phyloP scores from a whole-genome alignment of 305 asterid species.

The Fraxinus latifolia region DNA sequence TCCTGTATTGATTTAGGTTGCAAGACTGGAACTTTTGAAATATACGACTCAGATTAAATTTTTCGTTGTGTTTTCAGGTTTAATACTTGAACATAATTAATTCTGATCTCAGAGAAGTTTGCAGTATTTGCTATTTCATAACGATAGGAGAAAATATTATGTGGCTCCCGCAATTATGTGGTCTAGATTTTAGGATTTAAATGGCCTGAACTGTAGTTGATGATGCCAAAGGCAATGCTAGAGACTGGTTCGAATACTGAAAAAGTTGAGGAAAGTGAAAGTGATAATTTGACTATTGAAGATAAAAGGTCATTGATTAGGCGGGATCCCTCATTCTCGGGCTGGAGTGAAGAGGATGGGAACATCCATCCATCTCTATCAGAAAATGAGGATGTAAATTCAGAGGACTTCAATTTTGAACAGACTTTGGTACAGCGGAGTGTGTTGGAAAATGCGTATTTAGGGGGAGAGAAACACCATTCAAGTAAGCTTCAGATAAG shows the following conservation, averaged over 20 bases:
- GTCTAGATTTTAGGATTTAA: slow-evolving; percentile 29
- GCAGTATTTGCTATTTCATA: not conserved
- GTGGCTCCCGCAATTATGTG: slow-evolving; percentile 16
- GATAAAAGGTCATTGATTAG: slow-evolving; percentile 31
- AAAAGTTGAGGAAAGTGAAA: slow-evolving; percentile 41
- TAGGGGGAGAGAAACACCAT: slow-evolving; percentile 37
- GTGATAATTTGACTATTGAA: slow-evolving; percentile 21
- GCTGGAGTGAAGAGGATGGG: slow-evolving; percentile 70
- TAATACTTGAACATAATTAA: not conserved
- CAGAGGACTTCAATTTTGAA: slow-evolving; percentile 52
- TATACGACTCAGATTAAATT: not conserved
- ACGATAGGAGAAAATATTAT: not conserved
- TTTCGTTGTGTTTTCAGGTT: not conserved
- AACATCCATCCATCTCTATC: slow-evolving; percentile 30
- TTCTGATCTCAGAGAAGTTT: slow-evolving; percentile 18
- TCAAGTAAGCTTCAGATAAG: slow-evolving; percentile 28
- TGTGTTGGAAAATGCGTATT: slow-evolving; percentile 29
- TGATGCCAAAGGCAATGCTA: slow-evolving; percentile 49
- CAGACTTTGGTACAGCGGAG: slow-evolving; percentile 33
- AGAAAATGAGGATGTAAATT: slow-evolving; percentile 29
- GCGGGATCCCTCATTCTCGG: slow-evolving; percentile 71
- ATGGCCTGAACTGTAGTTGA: slow-evolving; percentile 33
- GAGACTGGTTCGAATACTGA: slow-evolving; percentile 34
- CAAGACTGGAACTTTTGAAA: not conserved
- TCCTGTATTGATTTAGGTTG: not conserved